Evolutionary conservation across 1,284 basidiomycete species (phyloP).

Genomic region (Rugiboletus extremiorientalis): DNA sequence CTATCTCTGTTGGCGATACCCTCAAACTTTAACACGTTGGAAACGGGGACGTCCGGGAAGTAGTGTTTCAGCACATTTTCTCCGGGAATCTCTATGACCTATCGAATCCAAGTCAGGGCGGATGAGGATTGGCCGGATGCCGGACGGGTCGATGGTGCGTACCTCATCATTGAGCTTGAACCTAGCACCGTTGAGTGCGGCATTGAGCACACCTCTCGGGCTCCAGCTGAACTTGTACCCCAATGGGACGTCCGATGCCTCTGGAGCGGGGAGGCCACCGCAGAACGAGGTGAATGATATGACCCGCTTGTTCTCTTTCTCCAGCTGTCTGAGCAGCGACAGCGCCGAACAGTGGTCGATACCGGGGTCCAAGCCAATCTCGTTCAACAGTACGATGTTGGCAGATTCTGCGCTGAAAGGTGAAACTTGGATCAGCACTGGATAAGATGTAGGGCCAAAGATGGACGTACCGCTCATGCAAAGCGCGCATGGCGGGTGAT

Average conservation of each 20-base stretch:
- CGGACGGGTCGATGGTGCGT: constrained; percentile 4
- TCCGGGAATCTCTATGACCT: constrained; percentile 56
- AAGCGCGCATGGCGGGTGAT: constrained; percentile 73
- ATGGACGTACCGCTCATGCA: constrained; percentile 58
- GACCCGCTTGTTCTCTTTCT: constrained; percentile 60
- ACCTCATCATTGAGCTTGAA: constrained; percentile 68
- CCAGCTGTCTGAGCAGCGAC: constrained; percentile 64
- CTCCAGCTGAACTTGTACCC: constrained; percentile 97
- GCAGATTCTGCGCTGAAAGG: constrained; percentile 59
- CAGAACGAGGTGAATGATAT: constrained; percentile 91
- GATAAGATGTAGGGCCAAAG: background rate
- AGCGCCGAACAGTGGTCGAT: constrained; percentile 94
- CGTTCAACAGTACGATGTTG: constrained; percentile 82
- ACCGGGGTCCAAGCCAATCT: constrained; percentile 95
- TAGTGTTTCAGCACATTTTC: constrained; percentile 54
- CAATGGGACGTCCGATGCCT: constrained; percentile 64
- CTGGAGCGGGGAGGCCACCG: constrained; percentile 87
- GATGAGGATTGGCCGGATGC: background rate
- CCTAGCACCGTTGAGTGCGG: constrained; percentile 75
- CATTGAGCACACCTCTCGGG: constrained; percentile 84
- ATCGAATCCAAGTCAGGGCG: constrained; percentile 5
- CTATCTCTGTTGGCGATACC: constrained; percentile 91
- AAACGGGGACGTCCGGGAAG: constrained; percentile 69
- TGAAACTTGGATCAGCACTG: background rate
- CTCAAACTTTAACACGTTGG: constrained; percentile 72